These are phyloP conservation scores for Teunomyces tritomae DNA, from an alignment of 805 yeast genomes.

Conservation along the genomic window DNA sequence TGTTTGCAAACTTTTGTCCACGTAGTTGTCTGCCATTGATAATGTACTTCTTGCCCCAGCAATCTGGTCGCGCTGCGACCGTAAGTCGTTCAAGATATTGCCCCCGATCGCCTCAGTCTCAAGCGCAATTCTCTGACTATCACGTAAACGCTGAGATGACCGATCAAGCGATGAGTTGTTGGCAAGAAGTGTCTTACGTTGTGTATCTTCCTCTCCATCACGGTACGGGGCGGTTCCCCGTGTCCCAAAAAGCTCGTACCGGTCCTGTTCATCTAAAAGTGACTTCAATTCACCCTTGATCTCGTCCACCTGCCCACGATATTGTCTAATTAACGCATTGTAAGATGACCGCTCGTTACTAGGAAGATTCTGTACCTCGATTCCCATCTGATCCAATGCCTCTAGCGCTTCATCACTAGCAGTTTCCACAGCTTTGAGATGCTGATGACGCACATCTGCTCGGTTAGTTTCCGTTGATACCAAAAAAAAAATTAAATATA, in stretches of 20 bases:
- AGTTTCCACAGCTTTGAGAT: constrained; percentile 59
- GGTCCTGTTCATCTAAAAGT: constrained; percentile 66
- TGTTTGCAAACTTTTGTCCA: constrained; percentile 84
- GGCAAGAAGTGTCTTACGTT: constrained; percentile 75
- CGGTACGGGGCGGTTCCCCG: constrained; percentile 22
- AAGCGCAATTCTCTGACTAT: constrained; percentile 83
- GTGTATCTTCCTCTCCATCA: constrained; percentile 52
- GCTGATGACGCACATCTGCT: constrained; percentile 49
- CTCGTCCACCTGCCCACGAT: constrained; percentile 56
- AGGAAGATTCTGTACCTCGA: constrained; percentile 85
- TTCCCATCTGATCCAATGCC: constrained; percentile 78
- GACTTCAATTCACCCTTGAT: constrained; percentile 54
- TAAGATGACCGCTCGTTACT: constrained; percentile 65
- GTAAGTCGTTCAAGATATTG: constrained; percentile 78
- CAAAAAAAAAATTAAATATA: not conserved
- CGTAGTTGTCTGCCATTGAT: constrained; percentile 87
- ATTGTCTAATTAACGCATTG: constrained; percentile 75
- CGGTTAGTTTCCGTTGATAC: constrained; percentile 16
- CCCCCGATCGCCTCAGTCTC: constrained; percentile 94
- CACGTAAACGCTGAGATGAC: constrained; percentile 77
- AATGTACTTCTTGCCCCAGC: constrained; percentile 81
- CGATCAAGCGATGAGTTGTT: constrained; percentile 81
- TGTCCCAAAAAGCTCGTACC: constrained; percentile 69
- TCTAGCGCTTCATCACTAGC: constrained; percentile 80
- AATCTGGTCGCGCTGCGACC: constrained; percentile 93